Base-by-base conservation (phyloP, 805 yeast species). In the Scheffersomyces coipomensis region DNA sequence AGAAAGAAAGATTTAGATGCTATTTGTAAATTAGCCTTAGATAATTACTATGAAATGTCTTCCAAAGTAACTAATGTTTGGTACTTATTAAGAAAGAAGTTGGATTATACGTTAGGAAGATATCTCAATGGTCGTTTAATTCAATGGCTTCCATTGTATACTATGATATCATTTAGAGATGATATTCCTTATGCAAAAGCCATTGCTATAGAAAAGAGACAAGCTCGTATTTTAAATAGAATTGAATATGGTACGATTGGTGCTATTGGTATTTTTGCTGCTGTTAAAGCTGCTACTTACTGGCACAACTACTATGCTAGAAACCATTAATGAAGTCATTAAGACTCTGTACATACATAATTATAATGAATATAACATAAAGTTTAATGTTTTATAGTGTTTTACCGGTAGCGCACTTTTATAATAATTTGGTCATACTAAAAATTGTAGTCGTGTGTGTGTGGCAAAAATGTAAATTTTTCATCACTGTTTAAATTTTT, bases 141-240 rank as follows among this genome's bases (percentile, higher is more conserved):
- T 40, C 61, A 57, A 26, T 87, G 96, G 95, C 63, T 88, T 23
- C 96, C 97, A 1, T 66, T 90, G 51, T 90, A 90, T 60, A 82
- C 96, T 8, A 89, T 90, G 97, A 87, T 90, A 2, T 84, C 96
- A 1, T 90, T 90, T 66, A 71, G 96, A 45, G 79, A 83, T 5
- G 96, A 90, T 55, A 83, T 89, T 24, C 70, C 85, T 8, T 90
- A 90, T 54, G 75, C 88, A 1, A 68, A 71, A 37, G 95, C 95
- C 1, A 70, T 86, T 10, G 56, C 58, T 7, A 68, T 72, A 25
- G 79, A 79, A 35, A 56, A 61, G 30, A 66, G 76, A 37, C 96
- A 88, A 60, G 68, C 67, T 25, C 53, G 44, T 10, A 71, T 86
- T 3, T 55, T 88, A 35, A 58, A 56, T 21, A 40, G 48, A 17